These are phyloP conservation scores for Vachellia collinsii DNA, from an alignment of 306 rosid genomes.

Conservation along the genomic window DNA sequence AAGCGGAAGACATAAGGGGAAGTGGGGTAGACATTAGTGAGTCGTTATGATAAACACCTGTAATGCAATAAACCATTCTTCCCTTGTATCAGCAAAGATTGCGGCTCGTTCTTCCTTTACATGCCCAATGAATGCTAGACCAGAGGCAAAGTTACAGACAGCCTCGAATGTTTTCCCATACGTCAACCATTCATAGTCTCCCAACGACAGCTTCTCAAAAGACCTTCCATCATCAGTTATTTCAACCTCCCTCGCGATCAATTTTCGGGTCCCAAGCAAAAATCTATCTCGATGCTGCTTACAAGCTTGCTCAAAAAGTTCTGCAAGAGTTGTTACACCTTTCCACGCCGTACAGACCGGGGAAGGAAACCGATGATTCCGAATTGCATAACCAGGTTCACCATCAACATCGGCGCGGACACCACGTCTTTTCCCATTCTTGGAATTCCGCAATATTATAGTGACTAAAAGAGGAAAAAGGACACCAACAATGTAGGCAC, in stretches of 20 bases:
- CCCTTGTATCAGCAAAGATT: conserved; percentile 89
- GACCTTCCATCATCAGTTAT: conserved; percentile 61
- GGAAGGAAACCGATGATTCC: conserved; percentile 58
- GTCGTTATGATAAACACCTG: conserved; percentile 64
- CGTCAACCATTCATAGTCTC: conserved; percentile 84
- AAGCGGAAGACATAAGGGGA: neutral
- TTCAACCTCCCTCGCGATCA: conserved; percentile 66
- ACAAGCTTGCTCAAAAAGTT: conserved; percentile 80
- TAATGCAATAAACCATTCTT: conserved; percentile 89
- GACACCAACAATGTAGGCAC: conserved; percentile 60
- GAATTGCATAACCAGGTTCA: conserved; percentile 64
- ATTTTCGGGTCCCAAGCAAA: conserved; percentile 80
- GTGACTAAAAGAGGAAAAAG: conserved; percentile 69
- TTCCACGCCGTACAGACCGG: conserved; percentile 71
- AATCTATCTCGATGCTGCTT: conserved; percentile 44
- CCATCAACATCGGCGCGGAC: conserved; percentile 66
- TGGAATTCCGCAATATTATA: conserved; percentile 55
- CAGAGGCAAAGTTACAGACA: conserved; percentile 75
- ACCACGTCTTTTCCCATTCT: conserved; percentile 63
- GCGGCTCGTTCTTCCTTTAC: conserved; percentile 74
- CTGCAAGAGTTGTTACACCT: conserved; percentile 76
- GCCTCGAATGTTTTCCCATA: conserved; percentile 68
- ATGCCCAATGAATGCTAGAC: conserved; percentile 73
- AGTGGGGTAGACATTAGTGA: neutral
- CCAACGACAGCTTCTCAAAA: conserved; percentile 86